These are phyloP conservation scores for Hibiscus syriacus DNA, from an alignment of 345 rosid genomes.

Conservation along the genomic window DNA sequence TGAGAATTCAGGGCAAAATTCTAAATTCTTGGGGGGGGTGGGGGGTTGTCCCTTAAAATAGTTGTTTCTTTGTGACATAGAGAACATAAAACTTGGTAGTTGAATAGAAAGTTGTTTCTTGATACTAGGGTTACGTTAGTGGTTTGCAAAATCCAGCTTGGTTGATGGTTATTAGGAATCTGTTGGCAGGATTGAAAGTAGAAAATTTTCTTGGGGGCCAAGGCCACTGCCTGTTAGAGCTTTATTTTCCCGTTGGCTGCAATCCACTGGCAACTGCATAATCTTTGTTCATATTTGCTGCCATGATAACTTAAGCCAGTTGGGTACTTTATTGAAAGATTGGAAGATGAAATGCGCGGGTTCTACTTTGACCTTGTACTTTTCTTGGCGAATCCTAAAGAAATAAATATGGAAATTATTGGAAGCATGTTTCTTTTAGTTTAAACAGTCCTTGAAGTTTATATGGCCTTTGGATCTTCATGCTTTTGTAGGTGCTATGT, in stretches of 20 bases:
- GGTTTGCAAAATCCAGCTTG: not conserved
- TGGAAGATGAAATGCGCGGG: not conserved
- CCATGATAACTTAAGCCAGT: not conserved
- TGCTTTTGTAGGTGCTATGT: conserved; percentile 3
- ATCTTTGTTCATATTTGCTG: not conserved
- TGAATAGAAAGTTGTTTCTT: not conserved
- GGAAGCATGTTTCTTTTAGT: not conserved
- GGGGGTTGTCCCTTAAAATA: not conserved
- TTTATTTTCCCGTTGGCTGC: conserved; percentile 3
- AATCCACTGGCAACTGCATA: not conserved
- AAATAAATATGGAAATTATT: not conserved
- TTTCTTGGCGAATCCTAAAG: not conserved
- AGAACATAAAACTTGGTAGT: not conserved
- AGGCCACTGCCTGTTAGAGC: not conserved
- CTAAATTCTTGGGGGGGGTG: too few relatives aligned
- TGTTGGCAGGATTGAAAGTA: too few relatives aligned
- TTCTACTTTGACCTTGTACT: not conserved
- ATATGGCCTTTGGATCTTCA: not conserved
- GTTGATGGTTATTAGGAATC: not conserved
- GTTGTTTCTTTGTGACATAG: not conserved
- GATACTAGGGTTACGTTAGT: not conserved
- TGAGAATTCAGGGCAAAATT: not conserved
- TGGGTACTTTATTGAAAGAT: not conserved
- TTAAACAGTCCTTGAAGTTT: not conserved
- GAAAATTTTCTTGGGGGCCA: too few relatives aligned